Percentiles rank a stretch among this genome's conserved stretches.
Conservation (phyloP, 2,329 filamentous ascomycete species). For the Microdochium bolleyi region DNA sequence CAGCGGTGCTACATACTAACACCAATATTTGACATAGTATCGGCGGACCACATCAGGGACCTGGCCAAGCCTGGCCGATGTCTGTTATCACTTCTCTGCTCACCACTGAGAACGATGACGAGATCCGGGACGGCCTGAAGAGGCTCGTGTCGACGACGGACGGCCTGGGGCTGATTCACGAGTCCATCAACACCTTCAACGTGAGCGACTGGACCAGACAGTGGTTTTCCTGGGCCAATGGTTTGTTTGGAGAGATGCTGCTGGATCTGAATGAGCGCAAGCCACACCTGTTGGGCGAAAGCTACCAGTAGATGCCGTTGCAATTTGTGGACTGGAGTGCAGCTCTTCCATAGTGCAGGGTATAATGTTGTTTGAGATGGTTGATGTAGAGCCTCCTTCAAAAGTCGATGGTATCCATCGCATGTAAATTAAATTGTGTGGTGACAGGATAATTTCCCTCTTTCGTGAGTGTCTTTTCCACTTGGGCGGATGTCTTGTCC, state of each 20-base stretch:
- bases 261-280: slow-evolving; percentile 66
- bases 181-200: slow-evolving; percentile 64
- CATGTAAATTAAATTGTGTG: too few species aligned
- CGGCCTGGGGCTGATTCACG: slow-evolving; percentile 70
- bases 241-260: slow-evolving; percentile 76
- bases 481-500: too few species aligned
- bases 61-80: slow-evolving; percentile 49
- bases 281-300: slow-evolving; percentile 39
- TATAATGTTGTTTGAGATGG: too few species aligned
- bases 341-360: too few species aligned
- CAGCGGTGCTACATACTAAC: background rate
- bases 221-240: slow-evolving; percentile 82
- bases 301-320: slow-evolving; percentile 23
- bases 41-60: slow-evolving; percentile 53
- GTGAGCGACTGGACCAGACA: slow-evolving; percentile 33
- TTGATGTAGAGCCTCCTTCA: too few species aligned
- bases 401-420: too few species aligned
- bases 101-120: slow-evolving; percentile 60
- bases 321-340: too few species aligned
- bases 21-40: slow-evolving; percentile 18
- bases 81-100: slow-evolving; percentile 43
- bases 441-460: too few species aligned
- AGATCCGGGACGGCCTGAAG: slow-evolving; percentile 60
- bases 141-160: slow-evolving; percentile 62
- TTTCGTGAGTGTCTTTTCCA: too few species aligned